phyloP scores from a whole-genome alignment of 2,329 filamentous ascomycete species.

The Malbranchea zuffiana region DNA sequence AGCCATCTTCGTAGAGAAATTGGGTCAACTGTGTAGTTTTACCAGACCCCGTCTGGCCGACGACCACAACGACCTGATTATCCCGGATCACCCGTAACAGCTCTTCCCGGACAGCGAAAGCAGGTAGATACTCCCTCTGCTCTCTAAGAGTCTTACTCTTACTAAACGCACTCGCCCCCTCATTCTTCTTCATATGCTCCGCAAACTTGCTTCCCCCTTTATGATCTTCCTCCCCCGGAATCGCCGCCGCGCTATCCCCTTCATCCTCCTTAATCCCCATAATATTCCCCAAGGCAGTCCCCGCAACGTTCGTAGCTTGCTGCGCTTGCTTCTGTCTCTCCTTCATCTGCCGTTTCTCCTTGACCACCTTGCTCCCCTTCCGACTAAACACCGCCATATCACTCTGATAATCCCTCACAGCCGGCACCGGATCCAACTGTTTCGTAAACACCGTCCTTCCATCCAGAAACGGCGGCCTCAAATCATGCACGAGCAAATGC shows the following conservation, averaged over 20 bases:
- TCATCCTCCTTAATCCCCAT: conserved; percentile 93
- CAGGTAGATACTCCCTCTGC: conserved; percentile 84
- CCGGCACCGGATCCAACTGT: conserved; percentile 87
- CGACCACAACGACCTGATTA: conserved; percentile 93
- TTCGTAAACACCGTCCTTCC: conserved; percentile 95
- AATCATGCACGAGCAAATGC: conserved; percentile 83
- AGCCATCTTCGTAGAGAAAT: conserved; percentile 91
- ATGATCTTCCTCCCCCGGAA: conserved; percentile 57
- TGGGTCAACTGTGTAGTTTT: conserved; percentile 97
- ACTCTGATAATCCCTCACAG: conserved; percentile 85
- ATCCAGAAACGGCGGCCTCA: conserved; percentile 88
- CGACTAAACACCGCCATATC: conserved; percentile 98
- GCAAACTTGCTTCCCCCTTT: conserved; percentile 69
- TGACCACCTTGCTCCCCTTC: conserved; percentile 87
- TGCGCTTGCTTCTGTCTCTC: conserved; percentile 91
- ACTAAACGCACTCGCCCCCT: conserved; percentile 83
- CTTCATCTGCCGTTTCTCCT: conserved; percentile 79
- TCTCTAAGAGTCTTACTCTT: conserved; percentile 81
- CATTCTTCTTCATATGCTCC: conserved; percentile 75
- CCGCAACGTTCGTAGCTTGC: conserved; percentile 84
- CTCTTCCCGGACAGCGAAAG: conserved; percentile 92
- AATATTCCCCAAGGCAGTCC: conserved; percentile 83
- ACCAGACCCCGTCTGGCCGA: conserved; percentile 92
- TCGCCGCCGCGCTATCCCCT: conserved; percentile 70
- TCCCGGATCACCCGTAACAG: conserved; percentile 83